Evolutionary conservation across 2,329 filamentous ascomycete species (phyloP).

Genomic region (Torrubiella hemipterigena): DNA sequence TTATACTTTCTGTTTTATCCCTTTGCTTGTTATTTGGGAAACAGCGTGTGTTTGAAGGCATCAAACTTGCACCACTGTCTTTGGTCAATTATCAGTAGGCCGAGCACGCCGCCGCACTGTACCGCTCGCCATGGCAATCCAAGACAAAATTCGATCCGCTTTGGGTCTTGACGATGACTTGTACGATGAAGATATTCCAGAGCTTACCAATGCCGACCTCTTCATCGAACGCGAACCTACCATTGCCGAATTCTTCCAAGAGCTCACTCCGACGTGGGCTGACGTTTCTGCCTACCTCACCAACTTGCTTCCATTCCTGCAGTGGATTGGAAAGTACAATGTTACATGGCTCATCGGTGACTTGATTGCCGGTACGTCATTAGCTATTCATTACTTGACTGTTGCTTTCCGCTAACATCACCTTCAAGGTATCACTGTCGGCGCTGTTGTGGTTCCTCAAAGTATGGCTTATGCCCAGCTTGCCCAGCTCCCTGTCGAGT

Average conservation of each 20-base stretch:
- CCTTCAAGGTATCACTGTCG: conserved; percentile 29
- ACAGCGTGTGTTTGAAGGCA: background rate
- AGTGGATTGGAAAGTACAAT: conserved; percentile 40
- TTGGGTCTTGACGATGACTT: conserved; percentile 19
- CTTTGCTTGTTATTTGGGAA: background rate
- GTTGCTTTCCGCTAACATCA: conserved; percentile 11
- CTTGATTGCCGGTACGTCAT: conserved; percentile 24
- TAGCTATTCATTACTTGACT: conserved; percentile 1
- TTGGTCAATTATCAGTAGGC: too few species aligned
- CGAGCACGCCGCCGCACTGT: too few species aligned
- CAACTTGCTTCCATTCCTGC: conserved; percentile 34
- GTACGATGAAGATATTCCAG: conserved; percentile 20
- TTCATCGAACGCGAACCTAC: conserved; percentile 30
- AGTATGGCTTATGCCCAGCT: conserved; percentile 41
- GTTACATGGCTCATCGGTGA: conserved; percentile 33
- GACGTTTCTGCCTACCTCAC: conserved; percentile 21
- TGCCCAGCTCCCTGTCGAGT: conserved; percentile 34
- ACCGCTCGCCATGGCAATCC: conserved; percentile 2
- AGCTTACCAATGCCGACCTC: conserved; percentile 22
- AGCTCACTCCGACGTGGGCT: conserved; percentile 20
- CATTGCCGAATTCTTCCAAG: conserved; percentile 25
- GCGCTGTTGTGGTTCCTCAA: conserved; percentile 42
- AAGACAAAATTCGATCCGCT: conserved; percentile 11
- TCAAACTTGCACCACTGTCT: too few species aligned
- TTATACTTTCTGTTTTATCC: too few species aligned